Base-by-base conservation (phyloP, 495 filamentous ascomycete species). In the Extremus antarcticus region DNA sequence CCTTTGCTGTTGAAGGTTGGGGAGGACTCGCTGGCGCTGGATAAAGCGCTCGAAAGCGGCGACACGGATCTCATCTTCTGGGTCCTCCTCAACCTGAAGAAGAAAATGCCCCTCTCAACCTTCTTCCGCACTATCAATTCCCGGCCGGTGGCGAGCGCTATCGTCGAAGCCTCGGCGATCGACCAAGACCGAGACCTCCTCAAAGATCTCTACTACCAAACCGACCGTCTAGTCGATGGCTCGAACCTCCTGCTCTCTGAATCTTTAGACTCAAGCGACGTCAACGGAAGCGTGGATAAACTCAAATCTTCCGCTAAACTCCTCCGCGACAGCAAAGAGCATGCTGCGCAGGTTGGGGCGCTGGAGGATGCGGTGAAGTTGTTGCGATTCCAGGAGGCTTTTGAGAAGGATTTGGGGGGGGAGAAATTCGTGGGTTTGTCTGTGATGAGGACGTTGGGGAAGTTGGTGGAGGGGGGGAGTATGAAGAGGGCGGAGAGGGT, bases 141-240 rank as follows among this genome's bases (percentile, higher is more conserved):
- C 57, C 83, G 91, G 4, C 91, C 94, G 0, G 78, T 86, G 49
- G 92, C 92, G 20, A 89, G 87, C 1, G 88, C 92, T 0, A 77
- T 98, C 16, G 86, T 98, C 25, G 92, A 97, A 65, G 80, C 88
- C 1, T 84, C 82, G 0, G 91, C 92, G 1, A 73, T 74, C 46
- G 78, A 77, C 21, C 82, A 88, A 48, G 92, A 96, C 62, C 77
- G 75, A 2, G 85, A 94, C 19, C 67, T 98, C 10, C 79, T 96
- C 11, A 97, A 96, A 65, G 92, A 97, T 66, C 76, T 98, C 22
- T 98, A 91, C 71, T 97, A 98, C 64, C 92, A 97, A 71, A 94
- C 97, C 63, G 92, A 98, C 68, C 85, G 90, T 7, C 85, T 89
- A 0, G 72, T 88, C 21, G 94, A 98, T 57, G 90, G 92, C 17